Evolutionary conservation across 257 asterid species (phyloP).

Genomic region (Craterostigma plantagineum): DNA sequence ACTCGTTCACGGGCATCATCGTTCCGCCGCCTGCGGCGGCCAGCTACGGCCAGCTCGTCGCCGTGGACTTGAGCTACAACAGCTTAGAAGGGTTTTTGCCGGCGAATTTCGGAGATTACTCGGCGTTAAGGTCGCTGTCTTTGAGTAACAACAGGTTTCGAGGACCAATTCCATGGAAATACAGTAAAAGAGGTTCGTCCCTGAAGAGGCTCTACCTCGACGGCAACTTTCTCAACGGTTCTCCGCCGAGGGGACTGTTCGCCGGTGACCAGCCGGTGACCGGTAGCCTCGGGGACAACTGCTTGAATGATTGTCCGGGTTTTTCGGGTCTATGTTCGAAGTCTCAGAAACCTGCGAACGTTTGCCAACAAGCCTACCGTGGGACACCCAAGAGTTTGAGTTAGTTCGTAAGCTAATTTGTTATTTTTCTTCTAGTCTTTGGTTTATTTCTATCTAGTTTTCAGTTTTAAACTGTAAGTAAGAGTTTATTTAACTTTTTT

Average conservation of each 20-base stretch:
- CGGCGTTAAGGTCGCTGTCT: conserved; percentile 37
- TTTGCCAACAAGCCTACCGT: conserved; percentile 69
- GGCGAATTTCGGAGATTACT: conserved; percentile 24
- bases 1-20: conserved; percentile 26
- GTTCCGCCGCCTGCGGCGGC: conserved; percentile 19
- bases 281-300: conserved; percentile 83
- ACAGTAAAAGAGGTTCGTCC: conserved; percentile 27
- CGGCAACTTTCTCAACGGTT: conserved; percentile 65
- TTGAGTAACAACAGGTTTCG: conserved; percentile 53
- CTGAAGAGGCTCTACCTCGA: conserved; percentile 52
- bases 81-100: conserved; percentile 38
- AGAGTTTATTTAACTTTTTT: no score
- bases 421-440: no score
- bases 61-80: conserved; percentile 64
- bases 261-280: conserved; percentile 21
- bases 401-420: conserved; percentile 7
- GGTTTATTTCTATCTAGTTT: no score
- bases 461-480: no score
- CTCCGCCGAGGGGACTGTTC: conserved; percentile 64
- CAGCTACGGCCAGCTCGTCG: conserved; percentile 38
- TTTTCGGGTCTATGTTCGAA: conserved; percentile 71
- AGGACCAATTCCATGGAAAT: conserved; percentile 63
- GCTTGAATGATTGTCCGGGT: conserved; percentile 49
- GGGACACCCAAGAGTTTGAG: conserved; percentile 46
- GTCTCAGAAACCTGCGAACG: conserved; percentile 62